Conservation (phyloP, 192 early-diverging fungal species). For the Irineochytrium annulatum region DNA sequence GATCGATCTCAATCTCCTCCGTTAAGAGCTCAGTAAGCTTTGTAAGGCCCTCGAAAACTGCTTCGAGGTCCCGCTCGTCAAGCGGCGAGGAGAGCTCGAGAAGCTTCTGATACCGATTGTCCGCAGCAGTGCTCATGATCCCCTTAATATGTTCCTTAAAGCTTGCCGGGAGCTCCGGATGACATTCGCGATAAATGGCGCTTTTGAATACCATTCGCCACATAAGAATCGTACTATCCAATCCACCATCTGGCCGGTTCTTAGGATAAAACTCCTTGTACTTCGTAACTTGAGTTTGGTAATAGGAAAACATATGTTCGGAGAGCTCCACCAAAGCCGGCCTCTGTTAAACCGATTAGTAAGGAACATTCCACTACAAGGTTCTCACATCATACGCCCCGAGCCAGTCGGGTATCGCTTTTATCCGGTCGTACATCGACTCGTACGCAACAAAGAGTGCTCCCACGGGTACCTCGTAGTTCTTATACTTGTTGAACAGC, state of each 20-base stretch:
- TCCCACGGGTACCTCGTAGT: conserved; percentile 37
- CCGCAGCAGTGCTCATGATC: conserved; percentile 35
- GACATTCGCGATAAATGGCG: conserved; percentile 38
- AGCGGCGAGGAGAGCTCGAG: conserved; percentile 44
- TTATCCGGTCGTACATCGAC: conserved; percentile 35
- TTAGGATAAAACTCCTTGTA: conserved; percentile 57
- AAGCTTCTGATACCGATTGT: conserved; percentile 41
- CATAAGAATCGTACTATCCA: conserved; percentile 48
- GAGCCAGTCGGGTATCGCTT: conserved; percentile 35
- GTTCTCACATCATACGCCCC: conserved; percentile 28
- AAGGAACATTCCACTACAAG: conserved; percentile 4
- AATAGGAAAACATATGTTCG: conserved; percentile 47
- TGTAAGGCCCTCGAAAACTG: conserved; percentile 43
- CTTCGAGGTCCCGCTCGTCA: conserved; percentile 46
- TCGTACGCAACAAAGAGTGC: conserved; percentile 43
- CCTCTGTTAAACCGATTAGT: conserved; percentile 12
- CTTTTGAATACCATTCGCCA: conserved; percentile 50
- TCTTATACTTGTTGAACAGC: conserved; percentile 46
- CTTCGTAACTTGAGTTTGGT: conserved; percentile 43
- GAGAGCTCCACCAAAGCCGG: conserved; percentile 38
- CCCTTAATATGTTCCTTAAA: conserved; percentile 36
- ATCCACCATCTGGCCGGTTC: conserved; percentile 42
- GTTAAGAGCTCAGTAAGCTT: conserved; percentile 46
- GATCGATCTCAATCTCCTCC: conserved; percentile 53
- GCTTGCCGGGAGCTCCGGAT: conserved; percentile 37